Percentiles rank a stretch among this genome's conserved stretches.
phyloP scores from a whole-genome alignment of 345 rosid genomes.

The Linum usitatissimum region DNA sequence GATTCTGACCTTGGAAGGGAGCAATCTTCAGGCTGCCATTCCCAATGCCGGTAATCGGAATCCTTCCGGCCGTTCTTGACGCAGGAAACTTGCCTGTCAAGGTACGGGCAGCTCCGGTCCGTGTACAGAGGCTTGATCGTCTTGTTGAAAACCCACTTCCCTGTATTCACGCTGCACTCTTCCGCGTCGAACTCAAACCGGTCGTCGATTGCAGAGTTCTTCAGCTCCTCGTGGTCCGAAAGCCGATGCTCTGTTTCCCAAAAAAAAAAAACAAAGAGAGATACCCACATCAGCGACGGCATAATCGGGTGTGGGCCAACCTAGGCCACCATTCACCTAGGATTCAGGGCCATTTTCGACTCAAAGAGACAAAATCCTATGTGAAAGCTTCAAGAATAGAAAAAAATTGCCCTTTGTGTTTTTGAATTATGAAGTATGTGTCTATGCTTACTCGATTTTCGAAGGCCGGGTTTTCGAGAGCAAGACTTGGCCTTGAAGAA shows the following conservation, averaged over 20 bases:
- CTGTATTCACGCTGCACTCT: slow-evolving; percentile 61
- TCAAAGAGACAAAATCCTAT: too few species aligned
- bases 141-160: slow-evolving; percentile 73
- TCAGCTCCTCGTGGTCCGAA: slow-evolving; percentile 19
- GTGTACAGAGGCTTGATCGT: slow-evolving; percentile 56
- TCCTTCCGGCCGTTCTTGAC: slow-evolving; percentile 57
- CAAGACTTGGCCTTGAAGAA: slow-evolving; percentile 41
- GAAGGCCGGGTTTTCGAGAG: slow-evolving; percentile 28
- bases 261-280: not conserved
- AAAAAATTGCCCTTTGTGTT: too few species aligned
- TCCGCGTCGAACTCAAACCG: slow-evolving; percentile 81
- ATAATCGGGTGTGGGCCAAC: too few species aligned
- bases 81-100: slow-evolving; percentile 69
- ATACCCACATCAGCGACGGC: not conserved
- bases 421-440: too few species aligned
- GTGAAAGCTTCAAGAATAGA: too few species aligned
- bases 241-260: slow-evolving; percentile 22
- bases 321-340: too few species aligned
- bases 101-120: slow-evolving; percentile 68
- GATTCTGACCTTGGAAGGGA: slow-evolving; percentile 46
- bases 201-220: slow-evolving; percentile 45
- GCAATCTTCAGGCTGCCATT: slow-evolving; percentile 94
- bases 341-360: too few species aligned
- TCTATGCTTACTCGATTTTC: slow-evolving; percentile 52
- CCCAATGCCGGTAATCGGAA: slow-evolving; percentile 68